A percentile compares a stretch with the other conserved stretches of the same genome.
Conservation (phyloP, 176 grass and related monocot species). For the Paspalum vaginatum region DNA sequence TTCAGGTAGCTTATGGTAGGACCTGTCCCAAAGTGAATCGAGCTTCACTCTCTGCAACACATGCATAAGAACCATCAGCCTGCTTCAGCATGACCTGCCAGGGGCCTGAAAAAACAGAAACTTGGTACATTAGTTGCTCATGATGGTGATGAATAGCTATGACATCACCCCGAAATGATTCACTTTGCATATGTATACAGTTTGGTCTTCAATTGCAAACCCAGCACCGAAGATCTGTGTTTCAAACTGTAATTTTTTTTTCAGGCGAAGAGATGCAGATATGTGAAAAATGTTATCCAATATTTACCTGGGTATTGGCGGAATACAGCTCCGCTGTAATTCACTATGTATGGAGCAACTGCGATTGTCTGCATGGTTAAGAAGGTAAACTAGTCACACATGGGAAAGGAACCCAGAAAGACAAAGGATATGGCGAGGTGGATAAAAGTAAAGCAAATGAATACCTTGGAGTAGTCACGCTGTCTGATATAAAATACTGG, state of each 20-base stretch:
- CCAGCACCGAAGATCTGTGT: background rate
- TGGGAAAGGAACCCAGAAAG: constrained; percentile 13
- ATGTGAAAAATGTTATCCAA: background rate
- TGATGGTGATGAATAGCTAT: background rate
- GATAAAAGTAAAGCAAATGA: constrained; percentile 13
- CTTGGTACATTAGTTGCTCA: constrained; percentile 8
- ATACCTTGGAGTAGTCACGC: constrained; percentile 96
- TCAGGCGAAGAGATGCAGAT: background rate
- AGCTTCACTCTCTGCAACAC: constrained; percentile 83
- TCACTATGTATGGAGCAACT: constrained; percentile 87
- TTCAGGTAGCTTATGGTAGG: constrained; percentile 12
- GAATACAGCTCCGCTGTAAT: constrained; percentile 90
- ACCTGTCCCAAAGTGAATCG: constrained; percentile 96
- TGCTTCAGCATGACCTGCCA: constrained; percentile 99
- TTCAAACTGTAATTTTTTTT: background rate
- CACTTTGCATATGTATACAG: background rate
- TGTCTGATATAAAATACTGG: constrained; percentile 96
- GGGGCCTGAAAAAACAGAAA: constrained; percentile 65
- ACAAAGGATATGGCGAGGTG: constrained; percentile 25
- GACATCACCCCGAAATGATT: background rate
- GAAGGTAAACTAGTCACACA: constrained; percentile 29
- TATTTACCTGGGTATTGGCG: constrained; percentile 85
- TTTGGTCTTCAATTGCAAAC: constrained; percentile 11
- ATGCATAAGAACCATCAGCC: constrained; percentile 87
- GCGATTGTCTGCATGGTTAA: constrained; percentile 71